A percentile compares a stretch with the other conserved stretches of the same genome.
Evolutionary conservation across 2,329 filamentous ascomycete species (phyloP).

Genomic region (Aureobasidium sp.): DNA sequence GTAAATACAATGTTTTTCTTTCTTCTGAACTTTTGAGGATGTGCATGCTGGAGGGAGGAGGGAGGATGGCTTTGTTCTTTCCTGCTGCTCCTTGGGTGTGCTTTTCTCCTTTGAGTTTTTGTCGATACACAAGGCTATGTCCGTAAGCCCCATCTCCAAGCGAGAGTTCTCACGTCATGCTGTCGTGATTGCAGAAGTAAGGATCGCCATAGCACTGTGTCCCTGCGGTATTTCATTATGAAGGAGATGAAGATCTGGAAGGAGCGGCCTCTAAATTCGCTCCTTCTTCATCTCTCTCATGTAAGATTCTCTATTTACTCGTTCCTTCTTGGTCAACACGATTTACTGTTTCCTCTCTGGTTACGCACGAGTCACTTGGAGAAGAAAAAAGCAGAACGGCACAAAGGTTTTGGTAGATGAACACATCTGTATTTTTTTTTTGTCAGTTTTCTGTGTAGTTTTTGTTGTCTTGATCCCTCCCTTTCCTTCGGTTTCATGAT

Average conservation of each 20-base stretch:
- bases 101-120: background rate
- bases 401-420: background rate
- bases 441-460: background rate
- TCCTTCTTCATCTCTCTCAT: background rate
- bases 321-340: background rate
- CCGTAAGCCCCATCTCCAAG: background rate
- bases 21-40: background rate
- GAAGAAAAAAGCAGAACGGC: background rate
- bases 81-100: background rate
- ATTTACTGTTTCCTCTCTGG: background rate
- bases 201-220: background rate
- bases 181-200: background rate
- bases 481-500: background rate
- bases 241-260: background rate
- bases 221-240: background rate
- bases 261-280: background rate
- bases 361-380: background rate
- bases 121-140: background rate
- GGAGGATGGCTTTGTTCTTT: background rate
- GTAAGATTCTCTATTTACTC: background rate
- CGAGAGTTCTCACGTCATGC: background rate
- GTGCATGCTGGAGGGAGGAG: background rate
- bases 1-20: background rate
- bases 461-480: background rate
- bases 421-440: background rate